Evolutionary conservation across 768 basidiomycete species (phyloP).

Genomic region (Nidularia pulvinata): DNA sequence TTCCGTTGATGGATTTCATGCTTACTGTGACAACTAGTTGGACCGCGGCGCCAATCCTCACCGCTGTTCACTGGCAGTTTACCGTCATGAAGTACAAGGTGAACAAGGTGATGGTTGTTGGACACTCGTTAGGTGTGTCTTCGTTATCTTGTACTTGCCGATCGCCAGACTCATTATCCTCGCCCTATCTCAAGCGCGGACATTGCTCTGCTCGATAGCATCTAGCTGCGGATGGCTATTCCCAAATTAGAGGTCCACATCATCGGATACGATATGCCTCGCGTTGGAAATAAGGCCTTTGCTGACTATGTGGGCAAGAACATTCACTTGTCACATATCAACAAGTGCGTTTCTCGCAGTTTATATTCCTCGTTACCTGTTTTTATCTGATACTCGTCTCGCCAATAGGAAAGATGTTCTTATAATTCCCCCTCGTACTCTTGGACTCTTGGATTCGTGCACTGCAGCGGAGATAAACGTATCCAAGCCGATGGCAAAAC

Average conservation of each 20-base stretch:
- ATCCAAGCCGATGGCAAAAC: neutral
- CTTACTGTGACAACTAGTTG: neutral
- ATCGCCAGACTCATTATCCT: neutral
- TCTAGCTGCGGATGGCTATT: neutral
- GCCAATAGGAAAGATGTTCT: neutral
- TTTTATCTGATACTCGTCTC: neutral
- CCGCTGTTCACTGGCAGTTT: neutral
- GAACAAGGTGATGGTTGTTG: neutral
- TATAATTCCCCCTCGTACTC: neutral
- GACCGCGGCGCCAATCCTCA: neutral
- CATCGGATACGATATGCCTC: neutral
- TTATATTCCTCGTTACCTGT: too few relatives aligned
- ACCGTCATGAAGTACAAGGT: neutral
- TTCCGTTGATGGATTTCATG: neutral
- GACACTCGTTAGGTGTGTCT: neutral
- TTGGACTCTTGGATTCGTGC: neutral
- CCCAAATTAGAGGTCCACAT: neutral
- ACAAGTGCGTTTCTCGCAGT: neutral
- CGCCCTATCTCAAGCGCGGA: neutral
- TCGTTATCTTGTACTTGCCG: neutral
- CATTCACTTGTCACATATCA: neutral
- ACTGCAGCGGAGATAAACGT: neutral
- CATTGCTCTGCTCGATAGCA: neutral
- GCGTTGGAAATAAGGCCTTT: constrained; percentile 1
- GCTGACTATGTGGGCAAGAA: neutral